Evolutionary conservation across 2,329 filamentous ascomycete genomes (phyloP).

Genomic region (Fusarium foetens): DNA sequence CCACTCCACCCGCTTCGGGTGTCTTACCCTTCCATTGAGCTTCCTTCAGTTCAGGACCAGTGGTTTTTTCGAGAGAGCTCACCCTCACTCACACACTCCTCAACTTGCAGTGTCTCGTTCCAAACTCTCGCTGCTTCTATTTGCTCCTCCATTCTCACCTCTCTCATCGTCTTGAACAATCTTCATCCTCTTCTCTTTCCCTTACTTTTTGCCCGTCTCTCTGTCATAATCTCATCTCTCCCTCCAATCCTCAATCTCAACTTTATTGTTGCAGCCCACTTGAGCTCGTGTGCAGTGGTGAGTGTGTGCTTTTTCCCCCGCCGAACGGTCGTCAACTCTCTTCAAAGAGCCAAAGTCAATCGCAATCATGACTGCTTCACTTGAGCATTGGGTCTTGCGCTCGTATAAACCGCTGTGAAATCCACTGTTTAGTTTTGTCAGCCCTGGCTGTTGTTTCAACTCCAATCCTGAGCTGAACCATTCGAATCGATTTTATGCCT

Average conservation of each 20-base stretch:
- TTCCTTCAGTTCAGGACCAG: constrained; percentile 34
- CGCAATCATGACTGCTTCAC: constrained; percentile 22
- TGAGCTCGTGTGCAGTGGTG: constrained; percentile 42
- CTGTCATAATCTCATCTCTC: constrained; percentile 36
- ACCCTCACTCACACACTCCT: constrained; percentile 35
- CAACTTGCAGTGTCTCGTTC: constrained; percentile 28
- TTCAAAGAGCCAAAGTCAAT: constrained; percentile 20
- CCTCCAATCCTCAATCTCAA: constrained; percentile 34
- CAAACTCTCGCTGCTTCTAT: constrained; percentile 35
- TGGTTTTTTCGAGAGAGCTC: constrained; percentile 45
- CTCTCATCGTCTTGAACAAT: constrained; percentile 36
- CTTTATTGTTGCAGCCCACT: constrained; percentile 40
- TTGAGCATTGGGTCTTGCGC: constrained; percentile 3
- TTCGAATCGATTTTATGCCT: constrained; percentile 21
- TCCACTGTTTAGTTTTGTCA: constrained; percentile 9
- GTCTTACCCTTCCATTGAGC: constrained; percentile 46
- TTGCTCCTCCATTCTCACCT: constrained; percentile 37
- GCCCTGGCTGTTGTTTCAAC: constrained; percentile 24
- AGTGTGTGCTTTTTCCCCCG: constrained; percentile 38
- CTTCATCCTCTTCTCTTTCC: constrained; percentile 22
- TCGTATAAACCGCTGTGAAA: constrained; percentile 23
- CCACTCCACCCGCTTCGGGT: constrained; percentile 34
- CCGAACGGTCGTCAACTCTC: constrained; percentile 33
- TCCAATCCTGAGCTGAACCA: constrained; percentile 15
- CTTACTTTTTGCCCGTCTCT: constrained; percentile 32